phyloP scores from a whole-genome alignment of 83 land plant species.

The Larix sibirica region DNA sequence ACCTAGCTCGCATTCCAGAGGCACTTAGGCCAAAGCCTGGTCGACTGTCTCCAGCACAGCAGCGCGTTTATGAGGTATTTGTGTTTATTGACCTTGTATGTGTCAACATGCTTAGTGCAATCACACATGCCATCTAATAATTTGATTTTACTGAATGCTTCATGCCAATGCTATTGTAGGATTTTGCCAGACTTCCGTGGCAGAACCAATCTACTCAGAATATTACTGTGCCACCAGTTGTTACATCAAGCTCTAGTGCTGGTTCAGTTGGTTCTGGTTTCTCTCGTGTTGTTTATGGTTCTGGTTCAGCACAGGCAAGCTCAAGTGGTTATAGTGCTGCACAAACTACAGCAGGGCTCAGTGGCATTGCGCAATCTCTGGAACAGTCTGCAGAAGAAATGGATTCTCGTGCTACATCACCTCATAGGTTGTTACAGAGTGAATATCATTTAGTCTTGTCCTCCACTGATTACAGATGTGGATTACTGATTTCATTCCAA shows the following conservation, averaged over 20 bases:
- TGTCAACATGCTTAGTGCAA: background rate
- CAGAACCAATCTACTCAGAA: conserved; percentile 78
- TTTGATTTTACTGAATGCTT: background rate
- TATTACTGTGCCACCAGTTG: conserved; percentile 39
- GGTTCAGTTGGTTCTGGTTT: conserved; percentile 29
- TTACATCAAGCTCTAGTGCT: conserved; percentile 38
- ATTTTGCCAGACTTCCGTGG: conserved; percentile 85
- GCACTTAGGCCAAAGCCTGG: conserved; percentile 96
- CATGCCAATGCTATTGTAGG: conserved; percentile 40
- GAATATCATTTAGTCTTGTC: background rate
- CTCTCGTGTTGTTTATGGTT: conserved; percentile 39
- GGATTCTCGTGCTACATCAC: conserved; percentile 36
- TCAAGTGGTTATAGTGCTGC: conserved; percentile 33
- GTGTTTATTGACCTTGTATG: background rate
- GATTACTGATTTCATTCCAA: background rate
- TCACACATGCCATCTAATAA: background rate
- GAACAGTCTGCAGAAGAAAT: conserved; percentile 41
- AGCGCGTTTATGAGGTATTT: conserved; percentile 93
- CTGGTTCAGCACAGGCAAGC: conserved; percentile 26
- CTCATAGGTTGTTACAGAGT: conserved; percentile 36
- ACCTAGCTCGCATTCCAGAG: conserved; percentile 79
- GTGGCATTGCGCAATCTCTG: conserved; percentile 34
- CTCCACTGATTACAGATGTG: background rate
- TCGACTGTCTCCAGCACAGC: conserved; percentile 75
- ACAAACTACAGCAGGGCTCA: conserved; percentile 30